phyloP scores from a whole-genome alignment of 1,139 yeast species.

The Kodamaea plutei region DNA sequence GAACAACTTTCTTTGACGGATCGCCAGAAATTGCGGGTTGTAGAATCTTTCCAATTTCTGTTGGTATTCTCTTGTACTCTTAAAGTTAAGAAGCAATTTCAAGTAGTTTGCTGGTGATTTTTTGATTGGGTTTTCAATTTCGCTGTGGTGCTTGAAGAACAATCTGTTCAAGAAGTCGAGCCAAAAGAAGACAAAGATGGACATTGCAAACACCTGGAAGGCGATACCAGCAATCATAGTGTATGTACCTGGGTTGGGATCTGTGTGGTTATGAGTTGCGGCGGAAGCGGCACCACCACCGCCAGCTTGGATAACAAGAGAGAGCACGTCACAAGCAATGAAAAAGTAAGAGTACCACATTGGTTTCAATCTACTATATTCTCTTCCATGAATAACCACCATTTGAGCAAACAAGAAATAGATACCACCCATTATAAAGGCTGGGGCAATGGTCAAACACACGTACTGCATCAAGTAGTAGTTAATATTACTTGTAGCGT shows the following conservation, averaged over 20 bases:
- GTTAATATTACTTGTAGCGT: slow-evolving; percentile 36
- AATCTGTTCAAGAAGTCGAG: slow-evolving; percentile 48
- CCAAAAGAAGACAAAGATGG: slow-evolving; percentile 57
- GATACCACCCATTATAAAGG: slow-evolving; percentile 43
- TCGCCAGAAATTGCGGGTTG: slow-evolving; percentile 35
- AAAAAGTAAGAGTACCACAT: slow-evolving; percentile 72
- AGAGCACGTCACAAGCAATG: slow-evolving; percentile 60
- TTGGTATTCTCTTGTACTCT: slow-evolving; percentile 19
- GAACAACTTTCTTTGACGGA: slow-evolving; percentile 42
- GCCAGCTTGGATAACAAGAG: slow-evolving; percentile 71
- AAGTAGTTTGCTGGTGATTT: slow-evolving; percentile 25
- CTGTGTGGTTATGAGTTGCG: slow-evolving; percentile 34
- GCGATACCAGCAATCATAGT: slow-evolving; percentile 81
- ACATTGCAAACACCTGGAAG: slow-evolving; percentile 73
- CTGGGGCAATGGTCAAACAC: slow-evolving; percentile 77
- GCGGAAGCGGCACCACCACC: slow-evolving; percentile 80
- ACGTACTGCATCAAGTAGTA: slow-evolving; percentile 64
- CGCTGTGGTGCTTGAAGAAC: slow-evolving; percentile 28
- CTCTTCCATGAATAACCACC: slow-evolving; percentile 64
- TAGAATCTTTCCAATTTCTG: slow-evolving; percentile 28
- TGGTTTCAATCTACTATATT: slow-evolving; percentile 62
- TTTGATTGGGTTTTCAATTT: slow-evolving; percentile 15
- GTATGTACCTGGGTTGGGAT: slow-evolving; percentile 56
- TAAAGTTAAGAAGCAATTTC: slow-evolving; percentile 26
- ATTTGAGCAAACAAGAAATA: slow-evolving; percentile 58